Percentiles rank a stretch among this genome's conserved stretches.
phyloP scores from a whole-genome alignment of 192 early-diverging fungal genomes.

The Coemansia sp. region DNA sequence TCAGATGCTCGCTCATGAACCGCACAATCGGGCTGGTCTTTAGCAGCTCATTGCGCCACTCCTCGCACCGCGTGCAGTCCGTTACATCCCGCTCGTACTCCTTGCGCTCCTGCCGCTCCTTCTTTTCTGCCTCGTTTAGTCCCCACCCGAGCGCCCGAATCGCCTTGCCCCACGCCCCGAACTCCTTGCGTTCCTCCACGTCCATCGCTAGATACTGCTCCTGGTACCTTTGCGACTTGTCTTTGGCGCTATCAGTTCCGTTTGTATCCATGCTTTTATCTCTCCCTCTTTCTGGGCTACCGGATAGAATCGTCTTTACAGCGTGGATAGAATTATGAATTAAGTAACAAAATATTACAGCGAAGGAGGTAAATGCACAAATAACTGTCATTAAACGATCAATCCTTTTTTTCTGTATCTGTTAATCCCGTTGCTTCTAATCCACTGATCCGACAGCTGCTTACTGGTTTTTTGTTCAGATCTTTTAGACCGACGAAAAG shows the following conservation, averaged over 20 bases:
- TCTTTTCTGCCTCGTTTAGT: constrained; percentile 55
- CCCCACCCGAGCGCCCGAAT: constrained; percentile 50
- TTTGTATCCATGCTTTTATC: neutral
- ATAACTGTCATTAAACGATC: no score
- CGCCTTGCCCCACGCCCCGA: neutral
- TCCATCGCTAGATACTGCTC: constrained; percentile 42
- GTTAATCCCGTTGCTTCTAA: no score
- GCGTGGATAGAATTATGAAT: neutral
- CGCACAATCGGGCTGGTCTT: constrained; percentile 71
- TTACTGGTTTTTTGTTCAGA: no score
- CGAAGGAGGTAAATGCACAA: neutral
- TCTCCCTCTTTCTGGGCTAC: neutral
- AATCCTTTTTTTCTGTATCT: no score
- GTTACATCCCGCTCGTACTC: constrained; percentile 54
- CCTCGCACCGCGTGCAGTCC: constrained; percentile 69
- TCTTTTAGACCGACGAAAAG: no score
- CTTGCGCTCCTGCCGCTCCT: constrained; percentile 23
- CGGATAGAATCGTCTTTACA: neutral
- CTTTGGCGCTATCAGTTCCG: neutral
- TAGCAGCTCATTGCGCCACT: constrained; percentile 74
- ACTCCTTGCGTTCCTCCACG: constrained; percentile 53
- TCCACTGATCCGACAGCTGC: no score
- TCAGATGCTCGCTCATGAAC: constrained; percentile 83
- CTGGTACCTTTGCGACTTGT: constrained; percentile 21
- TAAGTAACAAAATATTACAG: neutral